Percentiles rank a stretch among this genome's conserved stretches.
Conservation (phyloP, 371 early-diverging fungal species). For the Apophysomyces variabilis region DNA sequence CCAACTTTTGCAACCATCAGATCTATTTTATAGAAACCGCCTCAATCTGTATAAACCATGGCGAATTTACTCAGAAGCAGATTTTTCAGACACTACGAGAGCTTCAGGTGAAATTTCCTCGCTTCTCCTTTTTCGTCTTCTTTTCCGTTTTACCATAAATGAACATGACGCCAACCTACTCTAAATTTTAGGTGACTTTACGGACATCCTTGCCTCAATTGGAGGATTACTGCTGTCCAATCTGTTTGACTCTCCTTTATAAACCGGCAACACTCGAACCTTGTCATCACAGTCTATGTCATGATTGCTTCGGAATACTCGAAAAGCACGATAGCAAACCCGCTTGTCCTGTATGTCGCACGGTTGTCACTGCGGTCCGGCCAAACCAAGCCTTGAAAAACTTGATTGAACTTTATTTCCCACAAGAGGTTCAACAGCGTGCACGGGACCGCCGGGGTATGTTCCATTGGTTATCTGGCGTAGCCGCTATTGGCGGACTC, state of each 20-base stretch:
- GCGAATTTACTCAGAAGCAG: background rate
- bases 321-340: conserved; percentile 2
- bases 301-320: conserved; percentile 12
- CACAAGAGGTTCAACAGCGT: background rate
- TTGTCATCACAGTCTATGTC: conserved; percentile 18
- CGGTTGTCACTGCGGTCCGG: background rate
- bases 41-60: background rate
- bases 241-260: conserved; percentile 18
- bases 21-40: conserved; percentile 8
- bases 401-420: conserved; percentile 12
- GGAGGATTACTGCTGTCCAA: conserved; percentile 18
- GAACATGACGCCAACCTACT: too few species aligned
- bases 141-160: too few species aligned
- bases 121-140: background rate
- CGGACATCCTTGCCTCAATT: conserved; percentile 10
- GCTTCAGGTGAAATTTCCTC: background rate
- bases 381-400: conserved; percentile 11
- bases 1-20: conserved; percentile 5
- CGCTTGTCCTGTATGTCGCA: conserved; percentile 7
- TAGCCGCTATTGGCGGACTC: background rate
- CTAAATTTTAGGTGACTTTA: background rate
- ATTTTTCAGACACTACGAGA: background rate
- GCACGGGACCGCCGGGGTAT: conserved; percentile 8
- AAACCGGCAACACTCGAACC: conserved; percentile 15
- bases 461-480: conserved; percentile 4